Evolutionary conservation across 2,329 filamentous ascomycete species (phyloP).

Genomic region (Cercospora sp.): DNA sequence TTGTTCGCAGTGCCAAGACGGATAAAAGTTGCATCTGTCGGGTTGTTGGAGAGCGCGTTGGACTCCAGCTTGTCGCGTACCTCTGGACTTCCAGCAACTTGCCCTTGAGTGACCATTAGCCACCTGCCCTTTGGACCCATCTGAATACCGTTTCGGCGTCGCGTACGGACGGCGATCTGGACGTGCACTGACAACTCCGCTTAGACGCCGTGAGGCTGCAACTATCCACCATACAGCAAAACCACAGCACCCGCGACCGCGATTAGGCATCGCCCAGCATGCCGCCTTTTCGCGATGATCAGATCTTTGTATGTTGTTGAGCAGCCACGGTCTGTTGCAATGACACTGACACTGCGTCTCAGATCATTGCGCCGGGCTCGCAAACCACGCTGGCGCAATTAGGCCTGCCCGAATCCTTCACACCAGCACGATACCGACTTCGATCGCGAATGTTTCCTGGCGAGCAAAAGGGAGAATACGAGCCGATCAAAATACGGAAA

Average conservation of each 20-base stretch:
- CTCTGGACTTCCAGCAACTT: not conserved
- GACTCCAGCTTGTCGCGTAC: conserved; percentile 11
- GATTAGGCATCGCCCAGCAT: conserved; percentile 25
- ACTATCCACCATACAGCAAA: not conserved
- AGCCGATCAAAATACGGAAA: conserved; percentile 74
- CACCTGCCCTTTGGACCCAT: not conserved
- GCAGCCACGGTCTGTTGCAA: not conserved
- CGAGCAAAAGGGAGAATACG: conserved; percentile 74
- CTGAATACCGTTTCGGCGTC: not conserved
- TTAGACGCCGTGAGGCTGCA: not conserved
- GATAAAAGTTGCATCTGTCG: not conserved
- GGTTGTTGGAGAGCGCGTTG: conserved; percentile 6
- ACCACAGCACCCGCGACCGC: not conserved
- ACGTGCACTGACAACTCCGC: not conserved
- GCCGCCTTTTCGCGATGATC: conserved; percentile 40
- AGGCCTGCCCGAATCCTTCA: conserved; percentile 85
- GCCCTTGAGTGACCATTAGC: not conserved
- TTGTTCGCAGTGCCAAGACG: not conserved
- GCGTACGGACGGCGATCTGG: not conserved
- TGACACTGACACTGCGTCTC: conserved; percentile 5
- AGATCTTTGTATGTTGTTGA: conserved; percentile 34
- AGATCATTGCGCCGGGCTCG: conserved; percentile 77
- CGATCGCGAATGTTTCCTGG: conserved; percentile 89
- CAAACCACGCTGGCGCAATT: conserved; percentile 88
- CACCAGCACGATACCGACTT: conserved; percentile 81